phyloP scores from a whole-genome alignment of 331 rosid genomes.

The Saraca asoca region DNA sequence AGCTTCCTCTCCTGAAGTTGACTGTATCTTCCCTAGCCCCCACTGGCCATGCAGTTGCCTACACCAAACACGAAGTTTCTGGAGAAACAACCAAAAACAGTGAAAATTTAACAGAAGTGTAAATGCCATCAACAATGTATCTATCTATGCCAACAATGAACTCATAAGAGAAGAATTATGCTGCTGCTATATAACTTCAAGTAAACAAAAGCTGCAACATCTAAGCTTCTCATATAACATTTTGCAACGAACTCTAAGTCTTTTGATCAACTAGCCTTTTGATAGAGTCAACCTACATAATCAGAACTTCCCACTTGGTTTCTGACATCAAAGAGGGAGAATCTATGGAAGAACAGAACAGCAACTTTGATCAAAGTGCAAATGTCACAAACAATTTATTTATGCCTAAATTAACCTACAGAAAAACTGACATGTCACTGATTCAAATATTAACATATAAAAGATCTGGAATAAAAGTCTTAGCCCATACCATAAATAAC shows the following conservation, averaged over 20 bases:
- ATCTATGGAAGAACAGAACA: not conserved
- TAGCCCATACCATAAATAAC: too few species aligned
- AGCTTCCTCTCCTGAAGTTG: conserved; percentile 71
- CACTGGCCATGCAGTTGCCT: conserved; percentile 65
- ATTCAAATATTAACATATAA: too few species aligned
- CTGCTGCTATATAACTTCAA: conserved; percentile 14
- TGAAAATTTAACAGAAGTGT: conserved; percentile 32
- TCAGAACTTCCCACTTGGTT: not conserved
- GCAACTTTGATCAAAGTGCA: not conserved
- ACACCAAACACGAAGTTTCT: conserved; percentile 97
- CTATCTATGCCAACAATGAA: conserved; percentile 2
- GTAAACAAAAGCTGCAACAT: conserved; percentile 21
- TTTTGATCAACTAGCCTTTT: conserved; percentile 1
- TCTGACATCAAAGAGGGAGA: not conserved
- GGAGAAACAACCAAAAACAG: conserved; percentile 40
- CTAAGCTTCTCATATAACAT: not conserved
- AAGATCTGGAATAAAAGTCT: too few species aligned
- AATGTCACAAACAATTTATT: not conserved
- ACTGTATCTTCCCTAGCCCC: conserved; percentile 82
- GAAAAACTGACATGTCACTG: too few species aligned
- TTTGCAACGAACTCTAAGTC: conserved; percentile 2
- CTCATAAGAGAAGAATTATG: conserved; percentile 17
- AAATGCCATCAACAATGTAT: conserved; percentile 29
- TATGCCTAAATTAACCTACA: too few species aligned
- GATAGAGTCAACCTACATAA: conserved; percentile 1